These are phyloP conservation scores for Tetratostichococcus sp. DNA, from an alignment of 139 green algal genomes.

Conservation along the genomic window DNA sequence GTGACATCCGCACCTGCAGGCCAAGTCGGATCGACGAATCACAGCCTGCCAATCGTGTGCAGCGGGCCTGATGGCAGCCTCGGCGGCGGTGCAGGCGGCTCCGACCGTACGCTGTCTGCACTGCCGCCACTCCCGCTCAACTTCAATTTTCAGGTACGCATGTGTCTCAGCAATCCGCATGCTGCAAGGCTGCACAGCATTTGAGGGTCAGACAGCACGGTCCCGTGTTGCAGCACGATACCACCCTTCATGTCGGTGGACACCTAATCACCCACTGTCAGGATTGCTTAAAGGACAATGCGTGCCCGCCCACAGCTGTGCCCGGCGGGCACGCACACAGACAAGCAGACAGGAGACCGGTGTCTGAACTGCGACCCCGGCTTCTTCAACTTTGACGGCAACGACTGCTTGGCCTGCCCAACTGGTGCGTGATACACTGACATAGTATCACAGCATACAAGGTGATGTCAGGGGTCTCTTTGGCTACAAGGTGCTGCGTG, in stretches of 20 bases:
- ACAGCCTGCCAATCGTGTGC: neutral
- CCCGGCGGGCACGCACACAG: neutral
- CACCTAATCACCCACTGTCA: no score
- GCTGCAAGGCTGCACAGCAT: no score
- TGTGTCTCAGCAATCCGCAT: no score
- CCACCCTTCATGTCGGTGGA: no score
- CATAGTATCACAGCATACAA: no score
- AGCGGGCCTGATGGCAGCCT: neutral
- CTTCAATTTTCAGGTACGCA: neutral
- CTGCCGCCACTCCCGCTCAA: neutral
- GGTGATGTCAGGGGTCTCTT: no score
- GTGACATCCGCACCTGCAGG: neutral
- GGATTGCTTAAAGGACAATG: no score
- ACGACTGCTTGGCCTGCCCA: neutral
- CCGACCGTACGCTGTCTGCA: neutral
- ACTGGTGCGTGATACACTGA: neutral
- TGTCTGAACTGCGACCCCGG: neutral
- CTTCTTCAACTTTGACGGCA: constrained; percentile 1
- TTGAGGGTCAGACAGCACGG: no score
- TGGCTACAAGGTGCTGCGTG: no score
- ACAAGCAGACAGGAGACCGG: neutral
- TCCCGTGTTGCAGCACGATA: no score
- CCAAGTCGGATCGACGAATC: neutral
- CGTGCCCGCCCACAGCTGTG: neutral
- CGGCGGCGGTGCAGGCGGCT: no score